Percentiles rank a stretch among this genome's conserved stretches.
These are phyloP conservation scores for Suhomyces bribrorum DNA, from an alignment of 1,139 yeast species.

Conservation along the genomic window DNA sequence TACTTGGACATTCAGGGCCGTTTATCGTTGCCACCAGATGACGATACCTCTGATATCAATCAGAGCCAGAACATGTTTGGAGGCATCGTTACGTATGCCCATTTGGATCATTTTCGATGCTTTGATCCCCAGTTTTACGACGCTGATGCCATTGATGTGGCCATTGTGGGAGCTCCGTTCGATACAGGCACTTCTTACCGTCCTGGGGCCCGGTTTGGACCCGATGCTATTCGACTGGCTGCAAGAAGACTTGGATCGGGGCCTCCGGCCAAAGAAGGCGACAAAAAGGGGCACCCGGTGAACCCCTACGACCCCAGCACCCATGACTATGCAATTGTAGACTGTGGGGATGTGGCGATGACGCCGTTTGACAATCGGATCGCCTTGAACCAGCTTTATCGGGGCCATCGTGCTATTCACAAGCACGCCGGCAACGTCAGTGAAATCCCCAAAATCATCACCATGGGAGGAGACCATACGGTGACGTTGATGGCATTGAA, in stretches of 20 bases:
- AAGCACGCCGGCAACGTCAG: constrained; percentile 23
- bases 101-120: constrained; percentile 40
- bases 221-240: constrained; percentile 45
- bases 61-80: constrained; percentile 29
- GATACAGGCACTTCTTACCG: constrained; percentile 52
- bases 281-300: constrained; percentile 13
- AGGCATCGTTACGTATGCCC: constrained; percentile 51
- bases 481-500: constrained; percentile 51
- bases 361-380: constrained; percentile 56
- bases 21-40: constrained; percentile 35
- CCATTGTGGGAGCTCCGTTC: constrained; percentile 54
- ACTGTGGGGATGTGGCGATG: constrained; percentile 60
- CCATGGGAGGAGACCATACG: constrained; percentile 64
- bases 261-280: constrained; percentile 19
- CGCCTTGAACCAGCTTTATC: constrained; percentile 53
- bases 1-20: constrained; percentile 19
- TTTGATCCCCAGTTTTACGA: constrained; percentile 25
- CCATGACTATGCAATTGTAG: constrained; percentile 43
- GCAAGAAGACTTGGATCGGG: constrained; percentile 40
- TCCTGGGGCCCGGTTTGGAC: constrained; percentile 56
- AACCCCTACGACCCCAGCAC: constrained; percentile 28
- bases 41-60: constrained; percentile 37
- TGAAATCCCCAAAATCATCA: constrained; percentile 41
- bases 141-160: constrained; percentile 37
- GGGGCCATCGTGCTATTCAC: constrained; percentile 52